Evolutionary conservation across 768 basidiomycete genomes (phyloP), one percentile per base, ranked within the genome.

Genomic region (Cystofilobasidium bisporidii): DNA sequence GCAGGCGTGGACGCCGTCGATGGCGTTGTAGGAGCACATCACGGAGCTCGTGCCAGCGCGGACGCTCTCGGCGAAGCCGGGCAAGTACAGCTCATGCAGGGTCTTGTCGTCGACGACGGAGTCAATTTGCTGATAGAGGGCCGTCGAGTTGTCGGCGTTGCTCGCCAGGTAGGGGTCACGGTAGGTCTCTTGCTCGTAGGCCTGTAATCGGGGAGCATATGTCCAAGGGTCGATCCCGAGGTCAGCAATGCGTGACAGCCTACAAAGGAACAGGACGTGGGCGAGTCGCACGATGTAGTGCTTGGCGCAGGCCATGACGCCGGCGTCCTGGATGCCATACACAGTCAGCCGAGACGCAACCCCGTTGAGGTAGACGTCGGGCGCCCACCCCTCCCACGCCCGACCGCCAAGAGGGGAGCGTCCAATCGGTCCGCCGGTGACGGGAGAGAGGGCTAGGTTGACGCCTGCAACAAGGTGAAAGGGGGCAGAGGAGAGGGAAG

Each of bases 401-500:
- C 47, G 20, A 3, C 47, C 47, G 2, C 47, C 47, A n/a, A 22
- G 47, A 3, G 47, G 47, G 4, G 22, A n/a, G 3, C 53, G 6
- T 2, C 53, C 53, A 8, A 56, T 26, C 17, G 33, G 33, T 3
- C 59, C 41, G 33, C 41, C 41, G 11, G 26, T 40, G 4, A 24
- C 28, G 4, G 59, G 59, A n/a, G 73, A 72, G 28, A 93, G 81
- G 14, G 85, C 86, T 57, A 93, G 79, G 72, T 96, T 83, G 56
- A 89, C 85, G 28, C 43, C 43, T 43, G 43, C 9, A n/a, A n/a
- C n/a, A n/a, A n/a, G n/a, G n/a, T n/a, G n/a, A n/a, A n/a, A n/a
- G n/a, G n/a, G n/a, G 17, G 40, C 17, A 41, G 40, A 9, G n/a
- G 9, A 17, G 10, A 41, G 17, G 40, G 17, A 9, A 41, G 17